Conservation (phyloP, 1,284 basidiomycete species). For the Apiotrichum akiyoshidainum region DNA sequence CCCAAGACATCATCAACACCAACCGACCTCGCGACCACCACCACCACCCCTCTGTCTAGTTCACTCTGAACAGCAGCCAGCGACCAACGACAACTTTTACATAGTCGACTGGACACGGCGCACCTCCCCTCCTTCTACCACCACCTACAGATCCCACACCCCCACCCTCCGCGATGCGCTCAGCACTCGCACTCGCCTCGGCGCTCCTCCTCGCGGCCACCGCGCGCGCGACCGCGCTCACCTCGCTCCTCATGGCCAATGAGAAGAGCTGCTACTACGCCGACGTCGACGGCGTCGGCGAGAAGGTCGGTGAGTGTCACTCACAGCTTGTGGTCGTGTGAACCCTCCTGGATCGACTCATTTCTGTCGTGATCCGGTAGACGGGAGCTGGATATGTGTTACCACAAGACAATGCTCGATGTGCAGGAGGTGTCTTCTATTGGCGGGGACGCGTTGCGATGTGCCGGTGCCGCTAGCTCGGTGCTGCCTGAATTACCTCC, state of each 20-base stretch:
- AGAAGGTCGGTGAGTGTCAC: constrained; percentile 46
- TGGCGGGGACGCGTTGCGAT: no score
- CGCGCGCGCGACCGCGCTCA: constrained; percentile 65
- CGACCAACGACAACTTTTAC: no score
- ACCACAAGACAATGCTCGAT: no score
- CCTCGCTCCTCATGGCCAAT: constrained; percentile 78
- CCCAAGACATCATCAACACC: background rate
- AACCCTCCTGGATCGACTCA: no score
- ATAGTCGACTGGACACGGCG: background rate
- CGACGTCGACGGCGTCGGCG: constrained; percentile 69
- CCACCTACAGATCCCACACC: background rate
- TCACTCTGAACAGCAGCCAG: no score
- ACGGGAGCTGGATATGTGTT: no score
- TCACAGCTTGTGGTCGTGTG: no score
- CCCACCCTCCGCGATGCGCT: constrained; percentile 8
- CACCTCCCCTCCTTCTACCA: background rate
- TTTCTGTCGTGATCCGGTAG: no score
- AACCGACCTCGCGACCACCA: background rate
- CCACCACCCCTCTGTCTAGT: background rate
- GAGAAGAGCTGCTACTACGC: constrained; percentile 92
- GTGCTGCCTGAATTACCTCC: no score
- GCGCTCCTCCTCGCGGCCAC: constrained; percentile 19
- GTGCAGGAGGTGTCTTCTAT: no score
- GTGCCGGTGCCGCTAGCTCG: no score
- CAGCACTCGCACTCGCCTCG: constrained; percentile 9